These are phyloP conservation scores for Acanthamoeba quina DNA, from an alignment of 208 protist species.

Conservation along the genomic window DNA sequence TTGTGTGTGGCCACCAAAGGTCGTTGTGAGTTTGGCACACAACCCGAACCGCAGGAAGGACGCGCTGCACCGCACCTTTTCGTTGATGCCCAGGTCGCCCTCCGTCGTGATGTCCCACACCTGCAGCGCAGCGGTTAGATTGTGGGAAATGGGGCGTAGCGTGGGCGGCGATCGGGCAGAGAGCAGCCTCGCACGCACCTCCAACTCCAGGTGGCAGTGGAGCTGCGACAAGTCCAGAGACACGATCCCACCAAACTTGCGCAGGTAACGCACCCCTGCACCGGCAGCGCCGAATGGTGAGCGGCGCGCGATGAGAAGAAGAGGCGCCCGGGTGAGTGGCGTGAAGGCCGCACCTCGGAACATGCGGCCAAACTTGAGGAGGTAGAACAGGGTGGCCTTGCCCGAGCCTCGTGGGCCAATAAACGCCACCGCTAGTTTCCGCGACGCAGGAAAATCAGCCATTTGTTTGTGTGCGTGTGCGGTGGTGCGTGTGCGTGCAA, in stretches of 20 bases:
- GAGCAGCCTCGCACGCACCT: slow-evolving; percentile 35
- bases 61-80: not conserved
- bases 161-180: no score
- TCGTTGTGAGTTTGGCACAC: no score
- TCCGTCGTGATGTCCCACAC: slow-evolving; percentile 63
- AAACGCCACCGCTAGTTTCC: slow-evolving; percentile 65
- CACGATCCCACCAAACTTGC: slow-evolving; percentile 69
- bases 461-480: no score
- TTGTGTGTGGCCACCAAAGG: no score
- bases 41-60: no score
- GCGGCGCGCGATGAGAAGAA: not conserved
- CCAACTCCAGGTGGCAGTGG: slow-evolving; percentile 52
- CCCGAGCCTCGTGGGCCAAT: slow-evolving; percentile 55
- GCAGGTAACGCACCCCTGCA: slow-evolving; percentile 53
- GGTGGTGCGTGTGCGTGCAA: not conserved
- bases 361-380: slow-evolving; percentile 59
- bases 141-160: no score
- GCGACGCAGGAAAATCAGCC: no score
- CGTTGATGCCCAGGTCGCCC: slow-evolving; percentile 41
- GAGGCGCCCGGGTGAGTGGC: not conserved
- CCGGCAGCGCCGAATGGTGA: not conserved
- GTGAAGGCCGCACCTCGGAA: slow-evolving; percentile 52
- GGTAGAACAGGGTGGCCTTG: slow-evolving; percentile 64
- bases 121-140: no score
- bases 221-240: slow-evolving; percentile 50